Percentiles rank a stretch among this genome's conserved stretches.
phyloP scores from a whole-genome alignment of 108 stramenopile species.

The Nitzschia sp. region DNA sequence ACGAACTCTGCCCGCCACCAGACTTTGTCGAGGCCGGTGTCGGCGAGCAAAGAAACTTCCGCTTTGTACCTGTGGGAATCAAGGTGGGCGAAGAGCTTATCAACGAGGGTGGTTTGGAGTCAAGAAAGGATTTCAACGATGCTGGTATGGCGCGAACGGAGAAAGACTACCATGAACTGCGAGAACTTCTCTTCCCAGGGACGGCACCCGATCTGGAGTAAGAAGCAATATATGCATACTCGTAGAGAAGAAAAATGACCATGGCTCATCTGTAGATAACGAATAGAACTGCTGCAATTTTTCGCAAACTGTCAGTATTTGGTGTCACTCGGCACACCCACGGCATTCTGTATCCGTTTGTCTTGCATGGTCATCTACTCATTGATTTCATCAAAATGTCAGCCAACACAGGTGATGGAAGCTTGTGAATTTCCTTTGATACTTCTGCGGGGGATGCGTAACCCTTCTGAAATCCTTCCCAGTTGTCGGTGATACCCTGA shows the following conservation, averaged over 20 bases:
- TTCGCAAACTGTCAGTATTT: too few relatives aligned
- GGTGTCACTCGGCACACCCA: too few relatives aligned
- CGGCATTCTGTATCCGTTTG: too few relatives aligned
- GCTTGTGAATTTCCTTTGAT: slow-evolving; percentile 8
- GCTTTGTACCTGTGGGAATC: slow-evolving; percentile 85
- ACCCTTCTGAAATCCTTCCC: slow-evolving; percentile 25
- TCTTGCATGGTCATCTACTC: not conserved
- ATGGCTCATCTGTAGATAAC: not conserved
- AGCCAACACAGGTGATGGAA: slow-evolving; percentile 31
- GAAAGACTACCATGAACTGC: slow-evolving; percentile 58
- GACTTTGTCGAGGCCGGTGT: slow-evolving; percentile 81
- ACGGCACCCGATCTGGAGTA: slow-evolving; percentile 26
- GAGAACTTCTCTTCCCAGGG: slow-evolving; percentile 40
- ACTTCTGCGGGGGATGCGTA: slow-evolving; percentile 20
- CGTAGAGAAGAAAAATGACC: not conserved
- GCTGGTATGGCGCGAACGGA: slow-evolving; percentile 47
- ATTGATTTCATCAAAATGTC: slow-evolving; percentile 35
- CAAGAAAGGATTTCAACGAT: slow-evolving; percentile 67
- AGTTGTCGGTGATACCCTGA: slow-evolving; percentile 27
- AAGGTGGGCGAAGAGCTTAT: slow-evolving; percentile 63
- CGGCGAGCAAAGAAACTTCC: slow-evolving; percentile 84
- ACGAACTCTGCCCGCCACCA: slow-evolving; percentile 94
- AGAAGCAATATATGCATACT: not conserved
- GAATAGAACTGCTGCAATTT: not conserved
- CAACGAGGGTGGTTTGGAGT: slow-evolving; percentile 73